Base-by-base conservation (phyloP, 2,329 filamentous ascomycete species). In the Diaporthe destruens region DNA sequence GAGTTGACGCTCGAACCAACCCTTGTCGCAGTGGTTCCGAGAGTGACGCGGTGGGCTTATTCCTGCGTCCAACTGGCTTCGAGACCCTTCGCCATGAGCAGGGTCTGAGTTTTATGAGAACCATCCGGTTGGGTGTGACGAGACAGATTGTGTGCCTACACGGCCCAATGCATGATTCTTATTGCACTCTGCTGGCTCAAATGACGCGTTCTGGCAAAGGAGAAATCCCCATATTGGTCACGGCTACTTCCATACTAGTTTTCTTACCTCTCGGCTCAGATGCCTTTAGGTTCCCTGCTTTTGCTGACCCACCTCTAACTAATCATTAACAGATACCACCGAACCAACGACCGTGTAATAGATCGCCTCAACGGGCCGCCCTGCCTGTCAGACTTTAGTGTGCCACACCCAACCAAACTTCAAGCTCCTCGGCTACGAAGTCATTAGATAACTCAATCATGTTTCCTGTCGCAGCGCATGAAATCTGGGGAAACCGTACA, bases 371-470 rank as follows among this genome's bases (percentile, higher is more conserved):
- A 51, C 61, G 44, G 61, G 44, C 61, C 61, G 61, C 32, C 44
- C 42, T 65, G 59, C 59, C 59, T 44, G 59, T 65, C 59, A 65
- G 59, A 65, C 36, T 65, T 65, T 65, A 51, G 59, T 65, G 29
- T 65, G 61, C 44, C 61, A 51, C 61, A 65, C 61, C 44, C 44
- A 36, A 65, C 61, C 44, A 51, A 36, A 65, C 61, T 65, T 49
- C 25, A 18, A 12, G 29, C 61, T 34, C 1, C 61, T 51, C 44
- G 61, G 61, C 32, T 51, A 51, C 61, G 23, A 36, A 51, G 32
- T 20, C 11, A 65, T 51, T 65, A 51, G 44, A 65, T 51, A 36
- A 65, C 36, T 65, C 44, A 65, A 65, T 51, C 44, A 65, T 8
- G 61, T 51, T 65, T 65, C 20, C 18, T 5, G n/a, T 65, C 44